Base-by-base conservation (phyloP, 176 grass and related monocot genomes). In the Triticum timopheevii region DNA sequence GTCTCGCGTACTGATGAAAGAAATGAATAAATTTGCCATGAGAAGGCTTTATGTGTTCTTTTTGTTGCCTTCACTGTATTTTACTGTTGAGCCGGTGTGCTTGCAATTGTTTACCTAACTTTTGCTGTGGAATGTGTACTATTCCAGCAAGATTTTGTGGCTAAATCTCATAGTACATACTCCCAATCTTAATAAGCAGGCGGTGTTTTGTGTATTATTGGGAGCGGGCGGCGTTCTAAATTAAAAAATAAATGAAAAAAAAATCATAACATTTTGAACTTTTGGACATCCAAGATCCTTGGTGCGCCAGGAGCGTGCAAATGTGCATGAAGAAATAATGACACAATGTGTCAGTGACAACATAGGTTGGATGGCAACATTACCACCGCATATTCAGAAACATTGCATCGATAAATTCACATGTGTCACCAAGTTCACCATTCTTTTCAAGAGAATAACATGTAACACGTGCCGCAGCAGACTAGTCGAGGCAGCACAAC, bases 371-470 rank as follows among this genome's bases (percentile, higher is more conserved):
- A 23, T 24, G 59, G 11, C 34, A 81, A 16, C 35, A 69, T 45
- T 80, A 69, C 70, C 44, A 11, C 11, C 61, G 52, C 25, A 81
- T 31, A 66, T 20, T 33, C 45, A 35, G 56, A 72, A 5, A 78
- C 35, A 76, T 28, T n/a, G 24, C 69, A 69, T 81, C 27, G 19
- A 52, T 70, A 84, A 33, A 30, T 33, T 54, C 28, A 65, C 50
- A 65, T 36, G 28, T 42, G 70, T n/a, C 81, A 85, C 3, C 24
- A 1, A 44, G 83, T 13, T 69, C 77, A 68, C 30, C 33, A 4
- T 81, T 47, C 9, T 77, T 64, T 69, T 71, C 78, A 76, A 35
- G 12, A 34, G 13, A 56, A 68, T 69, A 77, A 54, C 50, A 54
- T 54, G 28, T 54, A 54, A 54, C 50, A 54, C 16, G 16, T 24